Evolutionary conservation across 192 early-diverging fungal species (phyloP).

Genomic region (Oehlia diaphana): DNA sequence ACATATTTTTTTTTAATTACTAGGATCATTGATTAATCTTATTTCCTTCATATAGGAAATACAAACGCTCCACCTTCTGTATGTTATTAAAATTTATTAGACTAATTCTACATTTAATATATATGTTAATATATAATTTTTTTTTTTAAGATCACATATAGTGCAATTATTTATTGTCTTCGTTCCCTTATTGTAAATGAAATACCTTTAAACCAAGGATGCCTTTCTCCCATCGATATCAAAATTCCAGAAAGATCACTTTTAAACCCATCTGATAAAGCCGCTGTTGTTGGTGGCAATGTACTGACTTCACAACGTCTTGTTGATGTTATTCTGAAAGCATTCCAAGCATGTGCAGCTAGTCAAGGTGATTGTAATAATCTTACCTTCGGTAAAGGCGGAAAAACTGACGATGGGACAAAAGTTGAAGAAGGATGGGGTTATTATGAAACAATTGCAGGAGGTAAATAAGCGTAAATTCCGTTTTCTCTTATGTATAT

Average conservation of each 20-base stretch:
- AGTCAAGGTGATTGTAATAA: slow-evolving; percentile 97
- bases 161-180: slow-evolving; percentile 97
- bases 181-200: slow-evolving; percentile 87
- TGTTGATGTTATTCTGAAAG: slow-evolving; percentile 88
- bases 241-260: slow-evolving; percentile 79
- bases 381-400: slow-evolving; percentile 86
- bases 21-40: background rate
- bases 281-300: slow-evolving; percentile 97
- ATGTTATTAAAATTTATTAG: slow-evolving; percentile 22
- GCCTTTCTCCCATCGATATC: slow-evolving; percentile 80
- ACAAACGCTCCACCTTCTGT: slow-evolving; percentile 59
- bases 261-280: slow-evolving; percentile 73
- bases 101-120: background rate
- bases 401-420: slow-evolving; percentile 54
- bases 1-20: background rate
- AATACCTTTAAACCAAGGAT: slow-evolving; percentile 96
- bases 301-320: slow-evolving; percentile 92
- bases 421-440: slow-evolving; percentile 77
- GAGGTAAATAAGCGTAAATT: slow-evolving; percentile 39
- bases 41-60: slow-evolving; percentile 6
- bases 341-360: slow-evolving; percentile 88
- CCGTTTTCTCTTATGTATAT: background rate
- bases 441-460: slow-evolving; percentile 96
- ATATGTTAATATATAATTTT: slow-evolving; percentile 5
- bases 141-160: slow-evolving; percentile 65